phyloP scores from a whole-genome alignment of 106 monocot genomes.

The Acanthochlamys bracteata region DNA sequence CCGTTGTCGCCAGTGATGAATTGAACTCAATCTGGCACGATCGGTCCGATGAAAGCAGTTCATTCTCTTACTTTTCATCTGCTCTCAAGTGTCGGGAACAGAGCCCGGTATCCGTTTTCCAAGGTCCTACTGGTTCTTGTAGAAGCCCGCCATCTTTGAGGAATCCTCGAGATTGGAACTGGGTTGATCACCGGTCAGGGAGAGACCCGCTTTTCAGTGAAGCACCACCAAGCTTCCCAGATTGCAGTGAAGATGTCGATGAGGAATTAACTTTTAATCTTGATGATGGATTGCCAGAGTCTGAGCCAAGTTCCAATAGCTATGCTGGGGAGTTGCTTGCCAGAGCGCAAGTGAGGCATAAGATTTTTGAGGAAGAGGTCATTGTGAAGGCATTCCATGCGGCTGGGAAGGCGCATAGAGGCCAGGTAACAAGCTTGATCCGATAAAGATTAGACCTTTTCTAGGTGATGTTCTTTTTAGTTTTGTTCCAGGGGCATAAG shows the following conservation, averaged over 20 bases:
- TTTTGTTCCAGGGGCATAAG: no score
- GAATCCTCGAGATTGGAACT: constrained; percentile 18
- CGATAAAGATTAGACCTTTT: no score
- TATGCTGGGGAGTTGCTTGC: constrained; percentile 48
- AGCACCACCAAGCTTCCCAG: constrained; percentile 25
- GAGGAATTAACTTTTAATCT: constrained; percentile 25
- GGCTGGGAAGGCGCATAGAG: constrained; percentile 84
- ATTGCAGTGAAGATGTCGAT: constrained; percentile 6
- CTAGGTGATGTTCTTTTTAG: no score
- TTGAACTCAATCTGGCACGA: constrained; percentile 36
- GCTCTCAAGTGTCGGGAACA: constrained; percentile 63
- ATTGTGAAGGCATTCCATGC: constrained; percentile 82
- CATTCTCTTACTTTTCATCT: constrained; percentile 40
- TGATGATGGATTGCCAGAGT: constrained; percentile 23
- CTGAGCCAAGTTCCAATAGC: constrained; percentile 27
- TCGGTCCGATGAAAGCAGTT: constrained; percentile 42
- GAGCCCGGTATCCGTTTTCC: constrained; percentile 82
- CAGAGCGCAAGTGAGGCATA: constrained; percentile 64
- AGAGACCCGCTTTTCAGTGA: constrained; percentile 47
- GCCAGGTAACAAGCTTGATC: constrained; percentile 44
- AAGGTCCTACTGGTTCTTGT: constrained; percentile 42
- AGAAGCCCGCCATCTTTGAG: constrained; percentile 39
- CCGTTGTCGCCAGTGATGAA: constrained; percentile 32
- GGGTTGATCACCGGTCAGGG: constrained; percentile 25
- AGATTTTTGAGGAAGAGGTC: constrained; percentile 70